These are phyloP conservation scores for Suillus fuscotomentosus DNA, from an alignment of 768 basidiomycete genomes.

Conservation along the genomic window DNA sequence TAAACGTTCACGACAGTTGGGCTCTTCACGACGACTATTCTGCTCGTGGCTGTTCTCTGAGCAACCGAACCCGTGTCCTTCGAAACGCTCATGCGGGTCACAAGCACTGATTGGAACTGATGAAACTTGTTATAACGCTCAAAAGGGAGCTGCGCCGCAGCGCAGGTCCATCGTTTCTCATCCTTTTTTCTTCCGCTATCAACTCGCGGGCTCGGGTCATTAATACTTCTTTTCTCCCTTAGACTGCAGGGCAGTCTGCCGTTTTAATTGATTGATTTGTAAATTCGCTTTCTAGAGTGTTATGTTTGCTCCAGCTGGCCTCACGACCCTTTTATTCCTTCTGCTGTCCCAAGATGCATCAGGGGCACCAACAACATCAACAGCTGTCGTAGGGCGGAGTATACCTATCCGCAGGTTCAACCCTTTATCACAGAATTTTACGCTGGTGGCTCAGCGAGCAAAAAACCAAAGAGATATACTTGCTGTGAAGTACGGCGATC, in stretches of 20 bases:
- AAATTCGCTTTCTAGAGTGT: neutral
- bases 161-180: neutral
- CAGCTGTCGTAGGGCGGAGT: neutral
- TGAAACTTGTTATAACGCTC: constrained; percentile 1
- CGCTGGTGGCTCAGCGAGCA: constrained; percentile 28
- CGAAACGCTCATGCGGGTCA: no score
- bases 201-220: neutral
- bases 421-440: constrained; percentile 1
- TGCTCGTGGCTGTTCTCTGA: neutral
- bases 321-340: neutral
- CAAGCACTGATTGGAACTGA: neutral
- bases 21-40: neutral
- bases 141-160: neutral
- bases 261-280: neutral
- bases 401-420: constrained; percentile 1
- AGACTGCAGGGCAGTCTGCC: constrained; percentile 2
- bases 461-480: constrained; percentile 39
- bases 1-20: neutral
- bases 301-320: constrained; percentile 2
- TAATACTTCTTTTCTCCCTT: neutral
- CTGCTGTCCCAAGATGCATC: neutral
- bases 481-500: constrained; percentile 42
- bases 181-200: neutral
- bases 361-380: neutral
- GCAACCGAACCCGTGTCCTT: neutral